Conservation (phyloP, 1,284 basidiomycete genomes). For the Irpex sp. region DNA sequence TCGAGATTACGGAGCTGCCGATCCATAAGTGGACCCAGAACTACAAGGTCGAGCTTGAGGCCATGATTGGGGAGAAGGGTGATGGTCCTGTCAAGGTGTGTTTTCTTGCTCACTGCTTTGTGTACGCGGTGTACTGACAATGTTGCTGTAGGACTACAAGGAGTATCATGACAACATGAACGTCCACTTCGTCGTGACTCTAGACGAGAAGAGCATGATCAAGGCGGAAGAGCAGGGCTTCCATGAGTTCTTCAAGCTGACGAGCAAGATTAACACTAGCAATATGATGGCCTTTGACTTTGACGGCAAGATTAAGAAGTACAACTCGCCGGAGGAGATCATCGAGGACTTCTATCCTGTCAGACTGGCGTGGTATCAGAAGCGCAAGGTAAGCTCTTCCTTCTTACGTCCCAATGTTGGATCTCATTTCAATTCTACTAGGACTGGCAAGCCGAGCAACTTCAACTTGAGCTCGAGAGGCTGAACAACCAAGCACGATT, state of each 20-base stretch:
- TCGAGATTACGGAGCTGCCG: constrained; percentile 95
- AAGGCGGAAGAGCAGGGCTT: constrained; percentile 89
- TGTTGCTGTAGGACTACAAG: constrained; percentile 74
- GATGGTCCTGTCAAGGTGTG: constrained; percentile 61
- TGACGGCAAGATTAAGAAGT: constrained; percentile 95
- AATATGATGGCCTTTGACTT: constrained; percentile 99
- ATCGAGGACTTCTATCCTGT: constrained; percentile 91
- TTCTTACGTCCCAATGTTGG: too few relatives aligned
- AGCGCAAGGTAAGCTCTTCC: constrained; percentile 70
- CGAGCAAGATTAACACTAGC: constrained; percentile 75
- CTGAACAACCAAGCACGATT: constrained; percentile 96
- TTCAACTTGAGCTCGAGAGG: constrained; percentile 80
- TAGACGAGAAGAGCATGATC: constrained; percentile 77
- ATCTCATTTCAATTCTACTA: constrained; percentile 24
- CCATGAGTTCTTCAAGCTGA: constrained; percentile 89
- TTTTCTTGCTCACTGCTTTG: not conserved
- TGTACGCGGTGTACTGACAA: not conserved
- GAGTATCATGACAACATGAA: constrained; percentile 93
- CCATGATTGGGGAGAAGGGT: constrained; percentile 70
- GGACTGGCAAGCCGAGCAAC: constrained; percentile 84
- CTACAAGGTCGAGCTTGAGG: constrained; percentile 90
- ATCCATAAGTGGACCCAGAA: constrained; percentile 93
- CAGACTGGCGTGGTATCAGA: constrained; percentile 88
- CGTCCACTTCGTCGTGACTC: constrained; percentile 85
- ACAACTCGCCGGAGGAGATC: constrained; percentile 86